Evolutionary conservation across 2,329 filamentous ascomycete genomes (phyloP).

Genomic region (Dothidotthia symphoricarpi): DNA sequence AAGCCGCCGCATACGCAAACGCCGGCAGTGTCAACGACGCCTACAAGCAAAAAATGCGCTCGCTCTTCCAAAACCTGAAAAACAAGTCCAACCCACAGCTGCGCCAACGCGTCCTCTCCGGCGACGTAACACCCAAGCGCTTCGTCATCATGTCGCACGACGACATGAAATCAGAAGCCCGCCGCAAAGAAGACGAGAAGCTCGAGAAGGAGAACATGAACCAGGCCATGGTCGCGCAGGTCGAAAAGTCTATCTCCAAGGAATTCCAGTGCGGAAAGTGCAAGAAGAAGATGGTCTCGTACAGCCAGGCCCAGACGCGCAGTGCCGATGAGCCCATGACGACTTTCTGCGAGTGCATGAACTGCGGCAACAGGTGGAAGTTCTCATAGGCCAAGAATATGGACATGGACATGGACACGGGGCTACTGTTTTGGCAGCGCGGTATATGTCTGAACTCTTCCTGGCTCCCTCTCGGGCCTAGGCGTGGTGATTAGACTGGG

Average conservation of each 20-base stretch:
- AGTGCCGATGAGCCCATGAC: slow-evolving; percentile 86
- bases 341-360: slow-evolving; percentile 56
- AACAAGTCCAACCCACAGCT: slow-evolving; percentile 81
- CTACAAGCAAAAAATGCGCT: slow-evolving; percentile 87
- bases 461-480: no score
- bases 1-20: slow-evolving; percentile 69
- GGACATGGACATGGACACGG: no score
- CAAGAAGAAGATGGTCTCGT: slow-evolving; percentile 89
- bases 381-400: slow-evolving; percentile 28
- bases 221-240: slow-evolving; percentile 91
- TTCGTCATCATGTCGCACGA: slow-evolving; percentile 88
- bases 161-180: slow-evolving; percentile 85
- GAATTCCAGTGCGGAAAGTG: slow-evolving; percentile 89
- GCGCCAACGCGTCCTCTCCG: slow-evolving; percentile 70
- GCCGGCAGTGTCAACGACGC: slow-evolving; percentile 68
- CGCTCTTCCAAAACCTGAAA: slow-evolving; percentile 92
- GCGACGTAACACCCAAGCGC: slow-evolving; percentile 66
- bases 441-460: no score
- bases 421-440: no score
- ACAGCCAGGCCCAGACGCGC: slow-evolving; percentile 92
- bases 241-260: slow-evolving; percentile 84
- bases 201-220: slow-evolving; percentile 93
- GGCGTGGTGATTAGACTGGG: no score
- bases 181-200: slow-evolving; percentile 70
- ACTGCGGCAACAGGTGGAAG: slow-evolving; percentile 54